Evolutionary conservation across 495 filamentous ascomycete species (phyloP).

Genomic region (Xylaria palmicola): DNA sequence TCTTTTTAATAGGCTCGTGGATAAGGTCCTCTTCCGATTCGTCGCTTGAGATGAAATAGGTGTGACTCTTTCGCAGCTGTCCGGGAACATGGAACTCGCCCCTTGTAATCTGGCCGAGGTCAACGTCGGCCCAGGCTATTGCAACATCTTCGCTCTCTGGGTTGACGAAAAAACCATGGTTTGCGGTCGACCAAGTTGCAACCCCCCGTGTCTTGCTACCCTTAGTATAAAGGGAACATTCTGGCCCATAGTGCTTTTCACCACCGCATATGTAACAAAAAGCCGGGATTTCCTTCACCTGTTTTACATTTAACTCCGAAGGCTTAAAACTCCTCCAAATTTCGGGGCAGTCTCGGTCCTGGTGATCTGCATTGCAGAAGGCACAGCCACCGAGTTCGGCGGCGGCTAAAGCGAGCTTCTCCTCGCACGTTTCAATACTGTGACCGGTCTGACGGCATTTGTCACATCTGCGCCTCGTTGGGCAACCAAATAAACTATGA

Average conservation of each 20-base stretch:
- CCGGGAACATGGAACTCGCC: slow-evolving; percentile 35
- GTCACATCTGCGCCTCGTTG: slow-evolving; percentile 35
- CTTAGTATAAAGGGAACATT: slow-evolving; percentile 30
- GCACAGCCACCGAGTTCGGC: slow-evolving; percentile 38
- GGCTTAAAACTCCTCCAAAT: slow-evolving; percentile 40
- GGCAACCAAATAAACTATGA: slow-evolving; percentile 37
- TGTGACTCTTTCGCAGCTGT: slow-evolving; percentile 36
- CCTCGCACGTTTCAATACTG: slow-evolving; percentile 23
- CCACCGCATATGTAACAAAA: slow-evolving; percentile 45
- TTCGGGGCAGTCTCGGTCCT: slow-evolving; percentile 32
- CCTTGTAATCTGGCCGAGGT: neutral
- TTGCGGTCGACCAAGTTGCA: slow-evolving; percentile 37
- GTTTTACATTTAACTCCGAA: slow-evolving; percentile 20
- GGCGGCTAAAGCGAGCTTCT: slow-evolving; percentile 32
- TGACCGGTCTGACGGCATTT: slow-evolving; percentile 45
- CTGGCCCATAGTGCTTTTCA: slow-evolving; percentile 37
- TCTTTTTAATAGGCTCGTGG: slow-evolving; percentile 32
- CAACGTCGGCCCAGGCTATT: slow-evolving; percentile 23
- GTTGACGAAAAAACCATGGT: slow-evolving; percentile 37
- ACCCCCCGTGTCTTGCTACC: slow-evolving; percentile 15
- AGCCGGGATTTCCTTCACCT: slow-evolving; percentile 36
- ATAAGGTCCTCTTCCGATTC: slow-evolving; percentile 45
- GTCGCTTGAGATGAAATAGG: slow-evolving; percentile 41
- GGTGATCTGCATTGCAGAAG: slow-evolving; percentile 34
- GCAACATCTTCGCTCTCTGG: slow-evolving; percentile 28